phyloP scores from a whole-genome alignment of 306 rosid genomes.

The Medicago lupulina region DNA sequence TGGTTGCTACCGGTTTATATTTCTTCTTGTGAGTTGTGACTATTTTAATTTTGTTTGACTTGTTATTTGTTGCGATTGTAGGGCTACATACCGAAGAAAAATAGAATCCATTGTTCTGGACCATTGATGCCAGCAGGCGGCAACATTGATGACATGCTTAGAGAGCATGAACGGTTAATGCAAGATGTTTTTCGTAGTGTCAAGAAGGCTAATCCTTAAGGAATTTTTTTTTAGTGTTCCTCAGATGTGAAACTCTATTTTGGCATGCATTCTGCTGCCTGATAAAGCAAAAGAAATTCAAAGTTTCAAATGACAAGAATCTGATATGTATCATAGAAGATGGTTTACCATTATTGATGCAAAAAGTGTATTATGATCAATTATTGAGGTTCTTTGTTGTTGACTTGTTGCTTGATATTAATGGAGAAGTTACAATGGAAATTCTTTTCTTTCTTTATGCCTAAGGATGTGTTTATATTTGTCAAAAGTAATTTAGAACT shows the following conservation, averaged over 20 bases:
- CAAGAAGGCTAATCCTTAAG: conserved; percentile 51
- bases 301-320: conserved; percentile 7
- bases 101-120: conserved; percentile 88
- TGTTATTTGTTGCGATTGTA: conserved; percentile 42
- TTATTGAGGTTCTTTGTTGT: conserved; percentile 7
- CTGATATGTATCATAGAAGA: conserved; percentile 13
- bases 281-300: conserved; percentile 20
- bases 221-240: not conserved
- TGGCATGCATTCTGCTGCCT: conserved; percentile 12
- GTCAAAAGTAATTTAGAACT: conserved; percentile 23
- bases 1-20: too few relatives aligned
- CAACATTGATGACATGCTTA: conserved; percentile 85
- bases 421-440: conserved; percentile 5
- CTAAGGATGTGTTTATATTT: conserved; percentile 23
- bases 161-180: conserved; percentile 87
- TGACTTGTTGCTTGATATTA: conserved; percentile 10
- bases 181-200: conserved; percentile 92
- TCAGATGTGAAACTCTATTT: not conserved
- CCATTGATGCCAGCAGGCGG: conserved; percentile 82
- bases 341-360: conserved; percentile 12
- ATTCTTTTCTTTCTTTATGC: conserved; percentile 25
- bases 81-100: conserved; percentile 68
- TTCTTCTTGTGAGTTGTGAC: too few relatives aligned
- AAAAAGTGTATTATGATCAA: not conserved
- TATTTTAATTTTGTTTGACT: too few relatives aligned